Conservation (phyloP, 345 rosid species). For the Crucihimalaya himalaica region DNA sequence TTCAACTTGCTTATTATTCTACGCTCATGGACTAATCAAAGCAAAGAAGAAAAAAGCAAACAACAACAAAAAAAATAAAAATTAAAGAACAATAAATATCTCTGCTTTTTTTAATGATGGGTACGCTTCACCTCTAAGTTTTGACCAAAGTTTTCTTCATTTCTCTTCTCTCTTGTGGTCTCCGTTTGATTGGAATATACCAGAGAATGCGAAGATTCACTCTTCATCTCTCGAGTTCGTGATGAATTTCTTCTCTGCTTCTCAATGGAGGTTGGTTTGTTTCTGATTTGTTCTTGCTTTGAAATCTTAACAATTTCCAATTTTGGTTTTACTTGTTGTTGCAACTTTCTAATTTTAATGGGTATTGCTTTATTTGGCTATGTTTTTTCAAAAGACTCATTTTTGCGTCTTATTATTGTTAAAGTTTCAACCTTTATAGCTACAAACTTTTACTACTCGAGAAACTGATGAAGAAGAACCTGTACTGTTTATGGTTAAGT, state of each 20-base stretch:
- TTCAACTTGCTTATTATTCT: constrained; percentile 32
- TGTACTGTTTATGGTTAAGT: constrained; percentile 9
- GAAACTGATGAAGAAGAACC: neutral
- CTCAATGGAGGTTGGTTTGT: constrained; percentile 31
- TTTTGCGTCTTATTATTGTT: neutral
- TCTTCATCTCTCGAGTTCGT: neutral
- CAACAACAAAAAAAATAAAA: neutral
- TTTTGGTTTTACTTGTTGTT: neutral
- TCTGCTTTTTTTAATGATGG: constrained; percentile 20
- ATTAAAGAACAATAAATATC: neutral
- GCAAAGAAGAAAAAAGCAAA: neutral
- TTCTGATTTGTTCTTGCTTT: neutral
- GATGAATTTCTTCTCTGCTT: constrained; percentile 27
- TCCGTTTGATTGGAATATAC: constrained; percentile 19
- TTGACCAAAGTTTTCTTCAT: constrained; percentile 31
- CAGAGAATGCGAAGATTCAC: constrained; percentile 11
- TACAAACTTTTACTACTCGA: neutral
- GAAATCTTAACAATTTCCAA: neutral
- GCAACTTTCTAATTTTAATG: constrained; percentile 11
- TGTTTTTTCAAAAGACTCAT: neutral
- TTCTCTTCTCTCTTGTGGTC: constrained; percentile 21
- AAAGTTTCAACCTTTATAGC: constrained; percentile 25
- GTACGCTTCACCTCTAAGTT: constrained; percentile 41
- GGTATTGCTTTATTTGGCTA: constrained; percentile 16
- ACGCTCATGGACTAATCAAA: constrained; percentile 22